These are phyloP conservation scores for Colletotrichum lentis DNA, from an alignment of 2,329 filamentous ascomycete species.

Conservation along the genomic window DNA sequence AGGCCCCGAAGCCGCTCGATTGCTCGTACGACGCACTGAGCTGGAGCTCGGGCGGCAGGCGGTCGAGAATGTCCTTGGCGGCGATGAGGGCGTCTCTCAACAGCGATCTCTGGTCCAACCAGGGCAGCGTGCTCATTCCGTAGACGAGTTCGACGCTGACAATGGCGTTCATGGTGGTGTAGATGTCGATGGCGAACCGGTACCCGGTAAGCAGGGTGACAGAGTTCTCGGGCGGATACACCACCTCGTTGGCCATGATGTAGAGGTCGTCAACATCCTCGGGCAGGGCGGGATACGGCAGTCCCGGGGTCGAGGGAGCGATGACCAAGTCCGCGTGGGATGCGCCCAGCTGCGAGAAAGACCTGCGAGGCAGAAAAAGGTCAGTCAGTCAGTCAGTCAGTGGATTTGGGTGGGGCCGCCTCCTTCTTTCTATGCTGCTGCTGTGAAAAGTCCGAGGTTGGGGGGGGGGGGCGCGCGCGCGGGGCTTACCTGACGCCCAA, in stretches of 20 bases:
- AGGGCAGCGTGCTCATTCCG: conserved; percentile 79
- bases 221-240: conserved; percentile 71
- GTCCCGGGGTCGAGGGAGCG: conserved; percentile 76
- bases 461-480: too few relatives aligned
- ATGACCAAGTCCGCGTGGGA: conserved; percentile 77
- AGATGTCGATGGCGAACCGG: conserved; percentile 80
- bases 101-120: conserved; percentile 78
- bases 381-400: too few relatives aligned
- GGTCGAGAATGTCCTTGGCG: conserved; percentile 73
- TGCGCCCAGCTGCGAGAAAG: conserved; percentile 79
- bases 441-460: too few relatives aligned
- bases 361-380: conserved; percentile 57
- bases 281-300: conserved; percentile 81
- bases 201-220: conserved; percentile 81
- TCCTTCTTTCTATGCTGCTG: too few relatives aligned
- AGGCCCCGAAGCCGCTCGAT: conserved; percentile 48
- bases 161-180: conserved; percentile 80
- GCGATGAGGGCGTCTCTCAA: conserved; percentile 74
- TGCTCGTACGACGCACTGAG: conserved; percentile 56
- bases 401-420: too few relatives aligned
- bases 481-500: conserved; percentile 76
- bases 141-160: conserved; percentile 84
- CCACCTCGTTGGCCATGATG: conserved; percentile 75
- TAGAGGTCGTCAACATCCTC: conserved; percentile 85
- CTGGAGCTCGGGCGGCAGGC: conserved; percentile 74